These are phyloP conservation scores for Protea cynaroides DNA, from an alignment of 164 flowering plant species.

Conservation along the genomic window DNA sequence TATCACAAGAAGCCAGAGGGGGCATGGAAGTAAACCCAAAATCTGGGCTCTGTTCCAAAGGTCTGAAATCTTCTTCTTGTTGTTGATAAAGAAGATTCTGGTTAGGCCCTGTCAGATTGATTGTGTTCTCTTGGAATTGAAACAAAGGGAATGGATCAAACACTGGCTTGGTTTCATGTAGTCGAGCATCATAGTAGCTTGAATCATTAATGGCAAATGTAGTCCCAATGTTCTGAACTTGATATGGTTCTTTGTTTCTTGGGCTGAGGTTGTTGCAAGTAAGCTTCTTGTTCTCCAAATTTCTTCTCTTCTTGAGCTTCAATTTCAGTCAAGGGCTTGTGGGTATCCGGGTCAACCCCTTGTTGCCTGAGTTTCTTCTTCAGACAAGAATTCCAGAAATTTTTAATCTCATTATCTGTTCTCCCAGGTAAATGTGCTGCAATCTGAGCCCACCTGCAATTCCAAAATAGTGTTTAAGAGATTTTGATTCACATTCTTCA, in stretches of 20 bases:
- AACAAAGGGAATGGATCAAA: slow-evolving; percentile 31
- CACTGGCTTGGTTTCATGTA: slow-evolving; percentile 19
- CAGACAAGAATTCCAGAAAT: slow-evolving; percentile 81
- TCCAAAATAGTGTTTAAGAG: not conserved
- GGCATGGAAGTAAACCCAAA: slow-evolving; percentile 38
- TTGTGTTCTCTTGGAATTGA: slow-evolving; percentile 20
- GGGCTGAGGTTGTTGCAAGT: slow-evolving; percentile 8
- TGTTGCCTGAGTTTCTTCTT: slow-evolving; percentile 77
- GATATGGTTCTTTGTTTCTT: slow-evolving; percentile 10
- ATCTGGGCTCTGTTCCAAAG: slow-evolving; percentile 21
- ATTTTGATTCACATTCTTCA: slow-evolving; percentile 1
- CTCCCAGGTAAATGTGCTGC: slow-evolving; percentile 86
- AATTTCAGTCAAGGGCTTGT: slow-evolving; percentile 43
- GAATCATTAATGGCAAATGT: slow-evolving; percentile 18
- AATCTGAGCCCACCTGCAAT: slow-evolving; percentile 88
- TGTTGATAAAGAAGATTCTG: slow-evolving; percentile 10
- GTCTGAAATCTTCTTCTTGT: slow-evolving; percentile 21
- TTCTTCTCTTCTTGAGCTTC: slow-evolving; percentile 24
- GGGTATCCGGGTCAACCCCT: slow-evolving; percentile 85
- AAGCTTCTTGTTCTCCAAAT: slow-evolving; percentile 7
- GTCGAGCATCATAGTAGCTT: slow-evolving; percentile 6
- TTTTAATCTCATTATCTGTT: slow-evolving; percentile 91
- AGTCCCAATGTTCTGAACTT: slow-evolving; percentile 19
- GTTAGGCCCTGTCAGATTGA: slow-evolving; percentile 12
- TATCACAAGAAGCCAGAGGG: slow-evolving; percentile 33